Percentiles rank a stretch among this genome's conserved stretches.
phyloP scores from a whole-genome alignment of 495 filamentous ascomycete genomes.

The Aspergillus nidulans region DNA sequence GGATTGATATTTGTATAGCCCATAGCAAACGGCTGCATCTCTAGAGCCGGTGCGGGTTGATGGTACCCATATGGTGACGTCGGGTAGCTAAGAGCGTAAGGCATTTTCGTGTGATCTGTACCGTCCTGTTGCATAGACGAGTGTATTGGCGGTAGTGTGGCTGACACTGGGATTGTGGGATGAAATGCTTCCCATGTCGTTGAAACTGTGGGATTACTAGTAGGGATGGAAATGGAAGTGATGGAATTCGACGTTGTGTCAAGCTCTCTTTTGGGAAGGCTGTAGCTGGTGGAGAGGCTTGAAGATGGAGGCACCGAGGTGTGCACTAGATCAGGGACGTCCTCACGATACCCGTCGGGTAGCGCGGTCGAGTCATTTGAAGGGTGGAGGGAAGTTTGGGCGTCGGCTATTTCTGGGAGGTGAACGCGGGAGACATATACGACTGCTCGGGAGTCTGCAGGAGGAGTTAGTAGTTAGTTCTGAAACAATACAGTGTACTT shows the following conservation, averaged over 20 bases:
- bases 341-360: slow-evolving; percentile 15
- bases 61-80: slow-evolving; percentile 13
- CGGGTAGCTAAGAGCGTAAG: slow-evolving; percentile 18
- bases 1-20: slow-evolving; percentile 17
- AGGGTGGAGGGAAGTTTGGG: slow-evolving; percentile 9
- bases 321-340: slow-evolving; percentile 20
- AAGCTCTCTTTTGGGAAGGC: slow-evolving; percentile 8
- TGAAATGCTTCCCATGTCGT: slow-evolving; percentile 8
- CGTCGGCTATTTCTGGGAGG: slow-evolving; percentile 26
- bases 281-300: slow-evolving; percentile 10
- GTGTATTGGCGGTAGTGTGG: slow-evolving; percentile 11
- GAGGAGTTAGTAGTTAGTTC: not conserved
- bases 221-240: slow-evolving; percentile 2
- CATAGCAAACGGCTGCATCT: slow-evolving; percentile 18
- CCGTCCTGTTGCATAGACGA: slow-evolving; percentile 11
- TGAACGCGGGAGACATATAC: slow-evolving; percentile 32
- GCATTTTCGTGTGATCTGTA: slow-evolving; percentile 6
- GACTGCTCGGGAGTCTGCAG: slow-evolving; percentile 13
- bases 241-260: slow-evolving; percentile 13
- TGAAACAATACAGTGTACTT: not conserved
- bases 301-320: slow-evolving; percentile 21
- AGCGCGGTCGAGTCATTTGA: slow-evolving; percentile 5
- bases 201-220: not conserved
- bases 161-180: not conserved
- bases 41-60: slow-evolving; percentile 13